Evolutionary conservation across 768 basidiomycete species (phyloP).

Genomic region (Daedaleopsis sinensis): DNA sequence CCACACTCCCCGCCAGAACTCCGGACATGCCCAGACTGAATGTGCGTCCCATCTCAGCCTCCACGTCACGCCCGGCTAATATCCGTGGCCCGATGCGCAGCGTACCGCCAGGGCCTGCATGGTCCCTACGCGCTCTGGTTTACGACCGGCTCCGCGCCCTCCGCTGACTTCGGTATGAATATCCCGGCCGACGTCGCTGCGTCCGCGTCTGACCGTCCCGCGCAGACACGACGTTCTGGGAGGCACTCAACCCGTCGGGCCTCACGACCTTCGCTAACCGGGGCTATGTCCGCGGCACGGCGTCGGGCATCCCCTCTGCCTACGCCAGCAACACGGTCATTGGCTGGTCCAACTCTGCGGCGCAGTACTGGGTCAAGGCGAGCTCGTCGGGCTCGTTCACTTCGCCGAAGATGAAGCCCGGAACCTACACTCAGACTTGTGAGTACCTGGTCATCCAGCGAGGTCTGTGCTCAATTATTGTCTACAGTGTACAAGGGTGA

Average conservation of each 20-base stretch:
- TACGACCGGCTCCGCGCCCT: conserved; percentile 46
- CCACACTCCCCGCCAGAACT: conserved; percentile 34
- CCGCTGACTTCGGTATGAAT: conserved; percentile 43
- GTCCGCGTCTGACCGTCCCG: not conserved
- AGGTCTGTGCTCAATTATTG: not conserved
- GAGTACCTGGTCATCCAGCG: not conserved
- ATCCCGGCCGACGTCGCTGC: conserved; percentile 42
- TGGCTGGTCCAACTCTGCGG: conserved; percentile 1
- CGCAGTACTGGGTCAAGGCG: conserved; percentile 5
- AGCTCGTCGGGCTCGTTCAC: conserved; percentile 39
- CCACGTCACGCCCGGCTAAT: not conserved
- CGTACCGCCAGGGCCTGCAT: conserved; percentile 50
- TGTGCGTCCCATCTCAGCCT: not conserved
- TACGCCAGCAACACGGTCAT: conserved; percentile 30
- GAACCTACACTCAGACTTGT: conserved; percentile 41
- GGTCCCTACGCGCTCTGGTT: conserved; percentile 51
- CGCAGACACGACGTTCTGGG: not conserved
- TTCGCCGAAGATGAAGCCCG: conserved; percentile 49
- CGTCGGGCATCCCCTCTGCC: conserved; percentile 45
- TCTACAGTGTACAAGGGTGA: conserved; percentile 50
- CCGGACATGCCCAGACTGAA: conserved; percentile 43
- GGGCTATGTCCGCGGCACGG: conserved; percentile 46
- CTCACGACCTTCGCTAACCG: conserved; percentile 27
- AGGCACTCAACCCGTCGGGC: not conserved
- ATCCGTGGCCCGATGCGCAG: conserved; percentile 23